Evolutionary conservation across 176 grass and related monocot genomes (phyloP), one percentile per base, ranked within the genome.

Genomic region (Carex pumila): DNA sequence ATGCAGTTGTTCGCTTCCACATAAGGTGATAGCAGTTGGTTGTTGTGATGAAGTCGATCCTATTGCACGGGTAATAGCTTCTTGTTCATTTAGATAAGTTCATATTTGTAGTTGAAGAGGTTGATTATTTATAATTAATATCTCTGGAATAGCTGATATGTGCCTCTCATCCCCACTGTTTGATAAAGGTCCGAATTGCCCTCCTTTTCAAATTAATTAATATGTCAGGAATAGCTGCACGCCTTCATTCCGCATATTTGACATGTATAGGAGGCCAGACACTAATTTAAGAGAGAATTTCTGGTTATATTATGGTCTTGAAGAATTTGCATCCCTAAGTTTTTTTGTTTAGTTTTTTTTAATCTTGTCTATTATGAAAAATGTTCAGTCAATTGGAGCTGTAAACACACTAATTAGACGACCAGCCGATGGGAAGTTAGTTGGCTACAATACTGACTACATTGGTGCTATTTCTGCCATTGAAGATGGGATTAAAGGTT

Each of bases 381-480:
- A 15, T 77, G 22, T 90, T 14, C 88, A 98, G 96, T 91, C 91
- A 71, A 98, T 98, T 80, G 96, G 96, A 61, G 96, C 96, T 22
- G 90, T 98, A 90, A 98, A 93, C 86, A 98, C 92, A 37, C 89
- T 95, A 83, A 87, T 98, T 83, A 90, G 85, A 80, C 89, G 85
- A 83, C 59, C 88, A 65, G 0, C 74, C 47, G 86, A 98, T 89
- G 92, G 89, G 21, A 98, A 95, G 84, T 80, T 98, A 89, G 83
- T 95, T 50, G 95, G 92, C 60, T 95, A 93, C 89, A 98, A 98
- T 85, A 98, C 92, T 34, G 95, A 95, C 77, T 98, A 98, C 64
- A 79, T 95, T 87, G 95, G 95, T 89, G 92, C 95, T 82, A 95
- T 98, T 86, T 98, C 95, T 89, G 95, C 95, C 65, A 95, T 95